Evolutionary conservation across 768 basidiomycete genomes (phyloP).

Genomic region (Hypsizygus marmoreus): DNA sequence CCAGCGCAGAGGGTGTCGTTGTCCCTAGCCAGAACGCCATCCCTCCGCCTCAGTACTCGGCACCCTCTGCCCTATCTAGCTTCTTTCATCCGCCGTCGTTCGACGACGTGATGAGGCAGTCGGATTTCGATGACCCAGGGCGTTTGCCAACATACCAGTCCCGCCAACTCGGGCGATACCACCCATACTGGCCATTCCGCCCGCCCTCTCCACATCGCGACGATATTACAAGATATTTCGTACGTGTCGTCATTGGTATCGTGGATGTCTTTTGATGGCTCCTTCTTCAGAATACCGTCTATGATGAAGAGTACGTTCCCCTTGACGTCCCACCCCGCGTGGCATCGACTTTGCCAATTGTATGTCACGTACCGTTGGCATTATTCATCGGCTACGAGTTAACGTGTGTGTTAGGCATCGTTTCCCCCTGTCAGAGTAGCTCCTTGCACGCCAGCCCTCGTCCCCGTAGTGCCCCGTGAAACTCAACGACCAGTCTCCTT

Average conservation of each 20-base stretch:
- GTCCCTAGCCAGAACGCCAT: background rate
- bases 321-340: constrained; percentile 18
- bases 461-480: too few relatives aligned
- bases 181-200: constrained; percentile 10
- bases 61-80: constrained; percentile 13
- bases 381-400: too few relatives aligned
- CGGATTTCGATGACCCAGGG: constrained; percentile 12
- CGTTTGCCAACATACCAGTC: constrained; percentile 14
- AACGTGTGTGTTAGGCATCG: too few relatives aligned
- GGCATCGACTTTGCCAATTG: background rate
- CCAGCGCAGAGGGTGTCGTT: too few relatives aligned
- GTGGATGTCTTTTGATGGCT: background rate
- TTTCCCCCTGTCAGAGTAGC: too few relatives aligned
- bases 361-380: background rate
- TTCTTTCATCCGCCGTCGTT: constrained; percentile 10
- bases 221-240: constrained; percentile 2
- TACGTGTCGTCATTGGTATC: background rate
- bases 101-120: constrained; percentile 3
- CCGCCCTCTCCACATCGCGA: background rate
- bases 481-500: too few relatives aligned
- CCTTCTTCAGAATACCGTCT: constrained; percentile 25
- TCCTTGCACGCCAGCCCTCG: too few relatives aligned
- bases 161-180: constrained; percentile 10
- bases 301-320: constrained; percentile 20
- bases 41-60: background rate